Percentiles rank a stretch among this genome's conserved stretches.
Evolutionary conservation across 306 rosid species (phyloP).

Genomic region (Senna tora): DNA sequence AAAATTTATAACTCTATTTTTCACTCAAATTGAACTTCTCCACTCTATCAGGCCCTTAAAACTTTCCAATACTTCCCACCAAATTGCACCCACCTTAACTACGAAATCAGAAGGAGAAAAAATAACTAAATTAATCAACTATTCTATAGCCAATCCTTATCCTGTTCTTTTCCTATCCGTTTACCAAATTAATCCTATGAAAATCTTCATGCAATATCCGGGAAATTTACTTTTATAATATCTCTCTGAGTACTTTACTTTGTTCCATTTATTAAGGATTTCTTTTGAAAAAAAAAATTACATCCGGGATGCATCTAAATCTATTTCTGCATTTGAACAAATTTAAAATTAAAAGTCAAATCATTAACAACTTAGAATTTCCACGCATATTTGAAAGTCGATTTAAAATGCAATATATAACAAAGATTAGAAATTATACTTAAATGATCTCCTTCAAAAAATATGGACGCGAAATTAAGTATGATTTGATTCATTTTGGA

Average conservation of each 20-base stretch:
- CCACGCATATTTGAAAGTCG: not conserved
- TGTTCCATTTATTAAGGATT: not conserved
- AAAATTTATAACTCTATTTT: not conserved
- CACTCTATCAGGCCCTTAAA: not conserved
- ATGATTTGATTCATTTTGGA: not conserved
- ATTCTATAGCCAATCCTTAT: not conserved
- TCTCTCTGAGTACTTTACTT: not conserved
- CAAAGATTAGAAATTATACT: no score
- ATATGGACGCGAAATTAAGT: no score
- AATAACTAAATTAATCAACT: not conserved
- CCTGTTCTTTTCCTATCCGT: not conserved
- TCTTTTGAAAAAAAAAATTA: not conserved
- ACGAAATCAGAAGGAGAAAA: no score
- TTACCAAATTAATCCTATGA: not conserved
- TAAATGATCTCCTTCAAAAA: no score
- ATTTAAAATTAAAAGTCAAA: not conserved
- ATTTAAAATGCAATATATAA: no score
- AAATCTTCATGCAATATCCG: not conserved
- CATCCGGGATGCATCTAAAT: no score
- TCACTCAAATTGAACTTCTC: not conserved
- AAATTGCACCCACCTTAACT: not conserved
- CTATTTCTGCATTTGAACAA: no score
- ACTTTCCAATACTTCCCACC: not conserved
- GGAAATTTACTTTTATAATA: not conserved
- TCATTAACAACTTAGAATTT: not conserved